Percentiles rank a stretch among this genome's conserved stretches.
Conservation (phyloP, 169 alveolate genomes). For the Babesia gibsoni region DNA sequence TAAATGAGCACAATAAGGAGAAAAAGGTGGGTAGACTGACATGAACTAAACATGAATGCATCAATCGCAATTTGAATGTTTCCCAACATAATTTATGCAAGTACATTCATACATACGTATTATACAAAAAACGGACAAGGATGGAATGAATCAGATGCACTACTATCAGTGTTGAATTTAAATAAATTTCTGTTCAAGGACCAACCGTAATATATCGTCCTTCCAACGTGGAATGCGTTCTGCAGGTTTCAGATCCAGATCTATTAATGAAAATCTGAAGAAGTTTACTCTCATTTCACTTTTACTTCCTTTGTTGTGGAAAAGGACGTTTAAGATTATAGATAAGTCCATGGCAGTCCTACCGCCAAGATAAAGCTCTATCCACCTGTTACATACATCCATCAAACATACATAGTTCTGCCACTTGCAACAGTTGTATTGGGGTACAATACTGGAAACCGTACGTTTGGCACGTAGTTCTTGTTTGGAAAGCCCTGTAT, state of each 20-base stretch:
- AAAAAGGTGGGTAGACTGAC: too few relatives aligned
- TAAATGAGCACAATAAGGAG: conserved; percentile 48
- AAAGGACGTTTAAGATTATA: conserved; percentile 32
- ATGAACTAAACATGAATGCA: too few relatives aligned
- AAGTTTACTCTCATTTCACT: background rate
- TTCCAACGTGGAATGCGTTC: conserved; percentile 31
- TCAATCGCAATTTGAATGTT: too few relatives aligned
- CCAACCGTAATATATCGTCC: conserved; percentile 2
- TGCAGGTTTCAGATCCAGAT: conserved; percentile 47
- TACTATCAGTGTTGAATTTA: too few relatives aligned
- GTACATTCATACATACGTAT: too few relatives aligned
- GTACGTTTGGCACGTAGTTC: too few relatives aligned
- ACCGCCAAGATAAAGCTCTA: conserved; percentile 39
- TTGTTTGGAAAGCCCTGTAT: too few relatives aligned
- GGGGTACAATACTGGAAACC: background rate
- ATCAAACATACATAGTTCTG: background rate
- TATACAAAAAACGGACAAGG: too few relatives aligned
- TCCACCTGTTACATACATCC: conserved; percentile 17
- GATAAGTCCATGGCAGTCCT: conserved; percentile 62
- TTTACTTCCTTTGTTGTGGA: background rate
- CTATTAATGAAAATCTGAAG: conserved; percentile 40
- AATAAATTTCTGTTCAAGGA: background rate
- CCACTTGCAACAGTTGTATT: background rate
- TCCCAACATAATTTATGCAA: too few relatives aligned
- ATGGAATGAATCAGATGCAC: too few relatives aligned